Evolutionary conservation across 192 early-diverging fungal species (phyloP), one percentile per base, ranked within the genome.

Genomic region (Gigaspora rosea): DNA sequence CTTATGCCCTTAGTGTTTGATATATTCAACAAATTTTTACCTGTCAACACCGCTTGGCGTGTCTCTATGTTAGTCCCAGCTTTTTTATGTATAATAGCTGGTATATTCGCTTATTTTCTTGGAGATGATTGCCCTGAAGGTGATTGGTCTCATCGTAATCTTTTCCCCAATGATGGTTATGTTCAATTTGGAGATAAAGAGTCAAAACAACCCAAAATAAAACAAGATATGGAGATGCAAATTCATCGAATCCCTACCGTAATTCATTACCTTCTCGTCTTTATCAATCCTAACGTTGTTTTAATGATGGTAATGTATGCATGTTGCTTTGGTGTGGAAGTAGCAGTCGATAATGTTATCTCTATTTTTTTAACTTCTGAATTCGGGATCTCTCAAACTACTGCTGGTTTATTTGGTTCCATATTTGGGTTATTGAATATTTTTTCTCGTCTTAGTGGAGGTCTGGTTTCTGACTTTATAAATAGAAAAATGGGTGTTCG

Each of bases 391-490:
- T 72, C 71, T 46, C 82, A 88, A 54, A 78, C 72, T 3, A 80
- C 78, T 35, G 86, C 87, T 84, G 9, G 91, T 86, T 77, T 61
- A 41, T 41, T 89, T 64, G 90, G 83, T 27, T 82, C 88, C n/a
- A 78, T 90, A 64, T 91, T 91, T 84, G 90, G 90, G 12, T 65
- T 91, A n/a, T 80, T 92, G 80, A 91, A 91, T 77, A 11, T 91
- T 18, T 90, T 92, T 63, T 87, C 90, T 35, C 87, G 90, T 41
- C 81, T 85, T 3, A 75, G 83, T 11, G 90, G 90, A 22, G 90
- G 90, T 20, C 62, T 90, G 22, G 32, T 89, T 20, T 85, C 87
- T 5, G 90, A 91, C 66, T 72, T 71, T 58, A 22, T 85, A 35
- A 78, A 78, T 48, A 46, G 54, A 56, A 56, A 75, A 68, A 46